A percentile compares a stretch with the other conserved stretches of the same genome.
phyloP scores from a whole-genome alignment of 345 rosid species.

The Excoecaria cochinchinensis region DNA sequence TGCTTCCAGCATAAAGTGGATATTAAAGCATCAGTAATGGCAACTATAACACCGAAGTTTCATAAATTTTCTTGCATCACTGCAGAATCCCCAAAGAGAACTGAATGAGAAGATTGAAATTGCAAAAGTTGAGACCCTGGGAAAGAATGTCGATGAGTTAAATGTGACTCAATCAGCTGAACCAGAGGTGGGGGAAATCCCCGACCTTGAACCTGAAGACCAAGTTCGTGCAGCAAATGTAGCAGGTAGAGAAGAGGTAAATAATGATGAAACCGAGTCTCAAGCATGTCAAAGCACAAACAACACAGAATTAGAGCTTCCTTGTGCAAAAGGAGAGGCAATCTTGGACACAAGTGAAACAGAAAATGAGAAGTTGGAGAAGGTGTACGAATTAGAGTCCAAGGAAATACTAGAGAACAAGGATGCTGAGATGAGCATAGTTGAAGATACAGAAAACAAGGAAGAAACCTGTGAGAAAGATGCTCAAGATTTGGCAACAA shows the following conservation, averaged over 20 bases:
- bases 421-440: constrained; percentile 6
- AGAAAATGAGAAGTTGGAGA: constrained; percentile 5
- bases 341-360: constrained; percentile 14
- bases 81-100: constrained; percentile 21
- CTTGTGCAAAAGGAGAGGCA: constrained; percentile 8
- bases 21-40: background rate
- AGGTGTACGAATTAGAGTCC: background rate
- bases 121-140: constrained; percentile 12
- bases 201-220: constrained; percentile 18
- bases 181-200: constrained; percentile 14
- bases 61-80: background rate
- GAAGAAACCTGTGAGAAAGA: constrained; percentile 13
- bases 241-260: constrained; percentile 4
- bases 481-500: constrained; percentile 4
- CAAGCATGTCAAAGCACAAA: constrained; percentile 9
- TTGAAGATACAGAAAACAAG: constrained; percentile 11
- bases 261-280: constrained; percentile 17
- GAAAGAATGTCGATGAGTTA: constrained; percentile 1
- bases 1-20: background rate
- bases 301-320: constrained; percentile 7
- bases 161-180: background rate
- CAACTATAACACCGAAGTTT: background rate
- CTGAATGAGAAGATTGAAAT: constrained; percentile 12
- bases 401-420: constrained; percentile 10
- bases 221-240: constrained; percentile 6